Evolutionary conservation across 2,329 filamentous ascomycete species (phyloP), one percentile per base, ranked within the genome.

Genomic region (Diplocarpon mali): DNA sequence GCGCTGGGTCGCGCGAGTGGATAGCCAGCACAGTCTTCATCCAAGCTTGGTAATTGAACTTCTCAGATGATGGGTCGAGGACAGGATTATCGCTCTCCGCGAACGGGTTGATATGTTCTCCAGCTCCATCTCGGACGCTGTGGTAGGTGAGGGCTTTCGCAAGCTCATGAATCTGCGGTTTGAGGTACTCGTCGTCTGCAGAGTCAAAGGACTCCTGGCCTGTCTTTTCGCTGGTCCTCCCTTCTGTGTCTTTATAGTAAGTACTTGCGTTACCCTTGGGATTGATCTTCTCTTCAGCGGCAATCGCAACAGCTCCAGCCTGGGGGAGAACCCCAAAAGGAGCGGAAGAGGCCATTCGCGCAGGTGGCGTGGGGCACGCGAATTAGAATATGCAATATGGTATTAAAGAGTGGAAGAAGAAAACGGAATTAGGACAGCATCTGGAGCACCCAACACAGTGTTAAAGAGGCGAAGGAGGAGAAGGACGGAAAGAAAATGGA

Each of bases 1-100:
- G 46, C 73, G 70, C 49, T 64, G 67, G 28, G 68, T 67, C 37
- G 69, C 66, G 48, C 75, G 63, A 48, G 69, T 61, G 53, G 17
- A 59, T 53, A 6, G 47, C 67, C 28, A 78, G 71, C 9, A 82
- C 60, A 29, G 75, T 67, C 64, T 73, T 78, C 47, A 75, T 73
- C 80, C 80, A 83, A 35, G 69, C 67, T 38, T 69, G 69, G 27
- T 65, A 68, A 45, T 66, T 72, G 60, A 80, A 80, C 46, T 72
- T 69, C 17, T 64, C 60, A 4, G 71, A 76, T 41, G 58, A 60
- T 3, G 75, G 75, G 57, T 78, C 73, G 27, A 77, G 58, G 1
- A 67, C 64, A n/a, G 73, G 75, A 48, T 74, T 64, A 31, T 68
- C 62, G 10, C 57, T 65, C 30, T 65, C 65, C 37, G 45, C 51